Conservation (phyloP, 805 yeast genomes). For the Starmerella cellae region DNA sequence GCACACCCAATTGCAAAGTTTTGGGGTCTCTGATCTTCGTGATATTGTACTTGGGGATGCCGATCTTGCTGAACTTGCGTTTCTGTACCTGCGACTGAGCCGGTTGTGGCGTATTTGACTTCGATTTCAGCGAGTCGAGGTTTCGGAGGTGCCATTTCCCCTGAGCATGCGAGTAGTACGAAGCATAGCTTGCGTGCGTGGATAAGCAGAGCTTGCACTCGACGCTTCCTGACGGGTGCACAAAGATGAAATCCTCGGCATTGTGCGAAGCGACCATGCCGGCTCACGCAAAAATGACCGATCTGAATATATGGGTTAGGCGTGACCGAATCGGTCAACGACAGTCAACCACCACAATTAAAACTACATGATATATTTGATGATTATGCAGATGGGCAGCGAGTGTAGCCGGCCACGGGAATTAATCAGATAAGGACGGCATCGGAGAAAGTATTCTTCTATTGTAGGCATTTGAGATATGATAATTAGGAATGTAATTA, state of each 20-base stretch:
- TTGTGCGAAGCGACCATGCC: no score
- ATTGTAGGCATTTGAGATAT: no score
- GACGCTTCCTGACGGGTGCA: constrained; percentile 40
- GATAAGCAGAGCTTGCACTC: constrained; percentile 82
- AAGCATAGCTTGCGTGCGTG: constrained; percentile 63
- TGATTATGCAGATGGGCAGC: no score
- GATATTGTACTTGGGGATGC: constrained; percentile 58
- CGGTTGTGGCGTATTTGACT: constrained; percentile 18
- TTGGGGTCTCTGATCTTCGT: constrained; percentile 54
- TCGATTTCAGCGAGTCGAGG: constrained; percentile 36
- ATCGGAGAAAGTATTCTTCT: no score
- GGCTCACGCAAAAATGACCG: no score
- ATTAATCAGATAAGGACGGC: no score
- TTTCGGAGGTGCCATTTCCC: constrained; percentile 74
- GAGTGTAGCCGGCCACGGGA: no score
- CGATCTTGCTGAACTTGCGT: constrained; percentile 38
- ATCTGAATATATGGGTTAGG: no score
- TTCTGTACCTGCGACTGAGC: not conserved
- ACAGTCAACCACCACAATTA: no score
- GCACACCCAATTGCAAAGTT: constrained; percentile 48
- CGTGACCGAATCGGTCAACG: no score
- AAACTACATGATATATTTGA: no score
- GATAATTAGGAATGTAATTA: no score
- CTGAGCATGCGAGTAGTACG: constrained; percentile 70
- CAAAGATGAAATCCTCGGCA: constrained; percentile 1